Percentiles rank a stretch among this genome's conserved stretches.
phyloP scores from a whole-genome alignment of 108 stramenopile species.

The Epithemia pelagica region DNA sequence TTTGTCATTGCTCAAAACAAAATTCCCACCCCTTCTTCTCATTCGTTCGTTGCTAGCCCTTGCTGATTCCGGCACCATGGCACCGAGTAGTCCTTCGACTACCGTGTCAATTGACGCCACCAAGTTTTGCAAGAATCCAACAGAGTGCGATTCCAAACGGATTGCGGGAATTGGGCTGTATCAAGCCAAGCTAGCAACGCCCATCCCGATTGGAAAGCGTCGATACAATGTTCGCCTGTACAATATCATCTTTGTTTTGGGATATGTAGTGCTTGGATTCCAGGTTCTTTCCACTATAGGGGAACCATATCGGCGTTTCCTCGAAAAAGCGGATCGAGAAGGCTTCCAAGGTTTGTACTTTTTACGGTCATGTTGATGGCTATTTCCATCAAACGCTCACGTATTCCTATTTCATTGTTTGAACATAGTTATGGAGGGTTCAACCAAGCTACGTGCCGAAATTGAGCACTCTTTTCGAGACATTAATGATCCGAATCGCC shows the following conservation, averaged over 20 bases:
- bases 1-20: too few relatives aligned
- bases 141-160: conserved; percentile 52
- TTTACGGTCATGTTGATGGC: not conserved
- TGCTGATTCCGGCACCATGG: too few relatives aligned
- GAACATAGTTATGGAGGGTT: conserved; percentile 74
- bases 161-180: conserved; percentile 48
- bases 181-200: conserved; percentile 39
- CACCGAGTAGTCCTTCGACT: too few relatives aligned
- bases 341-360: conserved; percentile 61
- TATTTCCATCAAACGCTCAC: not conserved
- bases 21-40: too few relatives aligned
- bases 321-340: conserved; percentile 85
- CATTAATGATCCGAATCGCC: conserved; percentile 71
- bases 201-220: conserved; percentile 10
- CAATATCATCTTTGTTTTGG: conserved; percentile 46
- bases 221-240: conserved; percentile 39
- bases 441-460: conserved; percentile 73
- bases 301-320: conserved; percentile 64
- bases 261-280: conserved; percentile 49
- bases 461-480: conserved; percentile 70
- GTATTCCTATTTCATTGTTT: not conserved
- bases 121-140: not conserved
- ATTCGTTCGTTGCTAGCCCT: too few relatives aligned
- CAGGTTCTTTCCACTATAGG: conserved; percentile 60
- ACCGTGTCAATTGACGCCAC: not conserved